Conservation (phyloP, 495 filamentous ascomycete species). For the Neurospora sp. region DNA sequence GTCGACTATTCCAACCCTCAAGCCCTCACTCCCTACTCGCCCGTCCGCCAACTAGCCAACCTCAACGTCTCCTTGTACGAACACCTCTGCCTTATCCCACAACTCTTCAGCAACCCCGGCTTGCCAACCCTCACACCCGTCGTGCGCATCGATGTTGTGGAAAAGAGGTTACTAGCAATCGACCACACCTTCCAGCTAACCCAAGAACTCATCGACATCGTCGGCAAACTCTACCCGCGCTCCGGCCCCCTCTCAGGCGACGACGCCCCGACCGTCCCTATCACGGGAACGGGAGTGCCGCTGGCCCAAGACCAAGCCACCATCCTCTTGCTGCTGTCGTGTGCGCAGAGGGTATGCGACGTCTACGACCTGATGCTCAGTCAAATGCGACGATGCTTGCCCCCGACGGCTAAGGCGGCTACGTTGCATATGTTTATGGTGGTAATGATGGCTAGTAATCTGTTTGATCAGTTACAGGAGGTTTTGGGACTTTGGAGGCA, state of each 20-base stretch:
- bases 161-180: background rate
- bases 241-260: background rate
- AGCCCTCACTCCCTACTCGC: background rate
- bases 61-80: slow-evolving; percentile 4
- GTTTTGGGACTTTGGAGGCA: background rate
- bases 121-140: background rate
- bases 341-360: slow-evolving; percentile 2
- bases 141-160: background rate
- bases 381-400: slow-evolving; percentile 1
- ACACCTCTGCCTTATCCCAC: background rate
- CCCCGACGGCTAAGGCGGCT: background rate
- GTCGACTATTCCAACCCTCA: background rate
- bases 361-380: background rate
- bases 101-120: background rate
- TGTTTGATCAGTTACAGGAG: slow-evolving; percentile 7
- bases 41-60: slow-evolving; percentile 5
- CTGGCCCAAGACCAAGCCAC: background rate
- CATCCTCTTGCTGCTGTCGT: slow-evolving; percentile 1
- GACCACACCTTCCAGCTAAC: slow-evolving; percentile 4
- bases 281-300: background rate
- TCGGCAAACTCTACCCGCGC: background rate
- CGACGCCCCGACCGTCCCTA: background rate
- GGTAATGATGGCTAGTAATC: slow-evolving; percentile 3
- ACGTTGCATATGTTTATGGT: slow-evolving; percentile 5
- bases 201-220: slow-evolving; percentile 2